Percentiles rank a stretch among this genome's conserved stretches.
phyloP scores from a whole-genome alignment of 1,284 basidiomycete genomes.

The Macrocystidia cucumis region DNA sequence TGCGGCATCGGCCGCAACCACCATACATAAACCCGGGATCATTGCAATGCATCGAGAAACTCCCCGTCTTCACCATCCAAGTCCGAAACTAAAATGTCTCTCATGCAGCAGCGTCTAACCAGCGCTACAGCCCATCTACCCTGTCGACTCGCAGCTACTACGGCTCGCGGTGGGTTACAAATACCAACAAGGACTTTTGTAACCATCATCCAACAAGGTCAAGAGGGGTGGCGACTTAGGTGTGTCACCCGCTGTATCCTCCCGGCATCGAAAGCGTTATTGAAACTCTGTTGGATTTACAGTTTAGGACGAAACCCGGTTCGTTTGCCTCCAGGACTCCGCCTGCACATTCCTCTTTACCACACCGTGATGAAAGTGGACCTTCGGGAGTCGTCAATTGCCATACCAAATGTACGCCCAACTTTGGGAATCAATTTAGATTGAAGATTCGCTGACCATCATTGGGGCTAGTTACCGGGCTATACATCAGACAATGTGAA shows the following conservation, averaged over 20 bases:
- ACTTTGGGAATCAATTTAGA: conserved; percentile 1
- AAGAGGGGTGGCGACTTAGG: conserved; percentile 42
- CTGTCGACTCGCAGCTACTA: neutral
- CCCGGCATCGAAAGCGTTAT: neutral
- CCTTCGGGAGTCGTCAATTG: conserved; percentile 37
- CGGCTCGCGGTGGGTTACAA: neutral
- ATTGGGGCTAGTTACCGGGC: conserved; percentile 26
- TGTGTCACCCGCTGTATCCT: conserved; percentile 11
- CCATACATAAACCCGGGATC: neutral
- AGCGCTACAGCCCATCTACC: neutral
- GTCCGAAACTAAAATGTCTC: neutral
- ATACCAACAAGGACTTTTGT: conserved; percentile 21
- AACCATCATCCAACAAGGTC: conserved; percentile 41
- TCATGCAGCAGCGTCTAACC: neutral
- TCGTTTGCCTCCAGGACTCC: conserved; percentile 34
- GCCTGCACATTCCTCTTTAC: conserved; percentile 33
- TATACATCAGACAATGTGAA: conserved; percentile 48
- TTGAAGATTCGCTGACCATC: conserved; percentile 1
- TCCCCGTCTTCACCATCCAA: neutral
- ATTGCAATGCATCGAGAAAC: neutral
- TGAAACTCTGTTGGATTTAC: conserved; percentile 1
- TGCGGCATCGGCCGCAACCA: neutral
- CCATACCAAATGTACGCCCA: conserved; percentile 28
- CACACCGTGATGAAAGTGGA: conserved; percentile 38
- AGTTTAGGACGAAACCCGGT: conserved; percentile 37